These are phyloP conservation scores for Penicillium taxi DNA, from an alignment of 495 filamentous ascomycete species.

Conservation along the genomic window DNA sequence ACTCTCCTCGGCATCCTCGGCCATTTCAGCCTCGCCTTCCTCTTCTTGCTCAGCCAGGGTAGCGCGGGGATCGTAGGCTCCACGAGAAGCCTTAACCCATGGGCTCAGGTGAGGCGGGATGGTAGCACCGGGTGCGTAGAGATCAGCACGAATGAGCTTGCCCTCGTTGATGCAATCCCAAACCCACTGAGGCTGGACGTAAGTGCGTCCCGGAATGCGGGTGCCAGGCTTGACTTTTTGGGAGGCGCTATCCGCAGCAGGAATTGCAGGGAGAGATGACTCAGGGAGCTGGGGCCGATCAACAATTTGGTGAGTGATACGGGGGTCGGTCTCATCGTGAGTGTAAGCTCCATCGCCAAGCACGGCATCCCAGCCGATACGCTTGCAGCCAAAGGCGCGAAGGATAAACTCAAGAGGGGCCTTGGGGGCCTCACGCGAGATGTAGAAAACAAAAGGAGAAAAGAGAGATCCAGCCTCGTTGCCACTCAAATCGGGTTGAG, in stretches of 20 bases:
- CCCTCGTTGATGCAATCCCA: conserved; percentile 94
- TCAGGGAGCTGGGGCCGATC: conserved; percentile 73
- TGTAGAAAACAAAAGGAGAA: conserved; percentile 77
- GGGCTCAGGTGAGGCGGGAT: conserved; percentile 92
- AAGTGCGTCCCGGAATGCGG: conserved; percentile 79
- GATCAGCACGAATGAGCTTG: conserved; percentile 74
- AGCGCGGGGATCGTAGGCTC: conserved; percentile 80
- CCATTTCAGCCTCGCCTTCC: conserved; percentile 70
- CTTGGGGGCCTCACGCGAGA: conserved; percentile 88
- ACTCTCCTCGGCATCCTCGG: conserved; percentile 48
- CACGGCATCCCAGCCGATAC: conserved; percentile 86
- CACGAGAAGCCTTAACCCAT: conserved; percentile 80
- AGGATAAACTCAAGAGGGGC: conserved; percentile 90
- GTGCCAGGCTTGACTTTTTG: conserved; percentile 43
- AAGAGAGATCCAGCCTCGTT: conserved; percentile 60
- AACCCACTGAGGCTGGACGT: conserved; percentile 95
- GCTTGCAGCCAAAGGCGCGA: conserved; percentile 89
- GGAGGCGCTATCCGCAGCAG: conserved; percentile 46
- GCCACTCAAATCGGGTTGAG: conserved; percentile 63
- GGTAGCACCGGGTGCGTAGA: conserved; percentile 82
- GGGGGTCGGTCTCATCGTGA: conserved; percentile 71
- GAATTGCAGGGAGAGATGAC: conserved; percentile 48
- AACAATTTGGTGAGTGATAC: conserved; percentile 93
- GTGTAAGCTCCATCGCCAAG: conserved; percentile 90
- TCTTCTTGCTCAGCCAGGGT: conserved; percentile 69